Evolutionary conservation across 306 rosid genomes (phyloP), one percentile per base, ranked within the genome.

Genomic region (Trifolium repens): DNA sequence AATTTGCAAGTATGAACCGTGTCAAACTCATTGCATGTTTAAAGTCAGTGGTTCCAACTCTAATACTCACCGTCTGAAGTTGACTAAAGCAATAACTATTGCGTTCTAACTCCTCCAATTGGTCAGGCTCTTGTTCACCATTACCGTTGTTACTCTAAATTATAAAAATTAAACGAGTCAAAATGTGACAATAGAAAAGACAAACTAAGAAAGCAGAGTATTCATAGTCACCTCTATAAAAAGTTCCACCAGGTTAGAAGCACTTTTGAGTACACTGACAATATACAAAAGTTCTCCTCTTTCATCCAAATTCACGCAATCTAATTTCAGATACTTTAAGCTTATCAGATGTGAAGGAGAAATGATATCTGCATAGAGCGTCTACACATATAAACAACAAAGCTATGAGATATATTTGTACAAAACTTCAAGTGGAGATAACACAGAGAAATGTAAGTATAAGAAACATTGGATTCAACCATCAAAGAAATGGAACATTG

Each of bases 161-260:
- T 35, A 54, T 26, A 3, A 32, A 35, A 53, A 10, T 42, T 2
- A 58, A 14, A 7, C 11, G 14, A 26, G 50, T 61, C 69, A 68
- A 49, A 37, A 8, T 13, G 10, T 1, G 46, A 55, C 8, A 22
- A 14, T 22, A 5, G 24, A 62, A 26, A 17, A 53, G 49, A 39
- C 11, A 43, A 69, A 57, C 14, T 16, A 35, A 5, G 9, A 17
- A 43, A 53, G 11, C 17, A 64, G 9, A 9, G 30, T 64, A 59
- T 59, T 59, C 17, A 59, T 59, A 4, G 60, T 61, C 15, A 81
- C 74, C 50, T 22, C 27, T 60, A 81, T 60, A 16, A 3, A 3
- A 66, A 76, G 65, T 37, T 65, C 10, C 42, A 11, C 43, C 71
- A 76, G 44, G 66, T 37, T 55, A 17, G 85, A 19, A 71, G 64